A percentile compares a stretch with the other conserved stretches of the same genome.
phyloP scores from a whole-genome alignment of 1,284 basidiomycete species.

The Gymnopus androsaceus region DNA sequence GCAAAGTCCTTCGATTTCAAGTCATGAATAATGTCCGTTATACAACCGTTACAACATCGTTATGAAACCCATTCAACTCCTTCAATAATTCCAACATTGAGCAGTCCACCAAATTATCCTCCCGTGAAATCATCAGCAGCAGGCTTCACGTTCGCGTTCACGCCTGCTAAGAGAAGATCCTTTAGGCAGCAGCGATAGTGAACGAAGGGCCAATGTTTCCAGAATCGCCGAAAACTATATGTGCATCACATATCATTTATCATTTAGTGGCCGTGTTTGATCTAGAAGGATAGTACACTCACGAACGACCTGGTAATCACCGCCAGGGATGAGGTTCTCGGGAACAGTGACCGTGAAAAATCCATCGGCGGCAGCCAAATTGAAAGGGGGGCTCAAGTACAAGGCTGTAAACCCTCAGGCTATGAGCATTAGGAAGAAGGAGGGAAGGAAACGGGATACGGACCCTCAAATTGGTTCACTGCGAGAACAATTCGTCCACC shows the following conservation, averaged over 20 bases:
- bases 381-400: not conserved
- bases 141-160: too few relatives aligned
- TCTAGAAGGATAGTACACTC: not conserved
- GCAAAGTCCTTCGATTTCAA: too few relatives aligned
- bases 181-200: slow-evolving; percentile 18
- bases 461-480: not conserved
- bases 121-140: too few relatives aligned
- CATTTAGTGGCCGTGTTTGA: not conserved
- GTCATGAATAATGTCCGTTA: too few relatives aligned
- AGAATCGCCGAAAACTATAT: slow-evolving; percentile 26
- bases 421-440: not conserved
- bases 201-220: slow-evolving; percentile 25
- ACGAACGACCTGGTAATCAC: slow-evolving; percentile 9
- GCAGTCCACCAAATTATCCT: too few relatives aligned
- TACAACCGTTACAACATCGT: too few relatives aligned
- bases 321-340: not conserved
- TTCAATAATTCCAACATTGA: too few relatives aligned
- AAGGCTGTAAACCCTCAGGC: not conserved
- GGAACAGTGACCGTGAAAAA: slow-evolving; percentile 13
- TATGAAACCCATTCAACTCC: too few relatives aligned
- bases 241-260: not conserved
- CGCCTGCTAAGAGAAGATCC: too few relatives aligned
- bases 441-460: not conserved
- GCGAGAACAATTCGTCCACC: slow-evolving; percentile 6
- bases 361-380: slow-evolving; percentile 7